Conservation (phyloP, 1,284 basidiomycete genomes). For the Marasmius sp. region DNA sequence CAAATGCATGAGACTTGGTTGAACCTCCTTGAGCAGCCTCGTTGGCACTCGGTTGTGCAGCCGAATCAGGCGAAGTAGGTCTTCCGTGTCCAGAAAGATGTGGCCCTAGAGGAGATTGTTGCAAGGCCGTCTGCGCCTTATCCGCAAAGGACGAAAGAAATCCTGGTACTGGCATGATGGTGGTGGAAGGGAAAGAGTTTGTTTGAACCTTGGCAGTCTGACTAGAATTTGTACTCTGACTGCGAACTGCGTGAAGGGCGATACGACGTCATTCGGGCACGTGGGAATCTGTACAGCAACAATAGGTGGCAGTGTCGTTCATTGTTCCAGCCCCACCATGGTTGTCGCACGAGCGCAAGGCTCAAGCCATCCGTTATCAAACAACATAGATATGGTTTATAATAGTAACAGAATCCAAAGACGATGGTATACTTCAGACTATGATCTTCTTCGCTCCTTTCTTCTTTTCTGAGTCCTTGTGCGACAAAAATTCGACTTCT, state of each 20-base stretch:
- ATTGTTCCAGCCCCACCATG: too few species aligned
- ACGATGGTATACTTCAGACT: conserved; percentile 37
- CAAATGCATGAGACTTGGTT: conserved; percentile 52
- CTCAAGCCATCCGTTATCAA: too few species aligned
- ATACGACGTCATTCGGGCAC: too few species aligned
- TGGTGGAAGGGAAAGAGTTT: conserved; percentile 18
- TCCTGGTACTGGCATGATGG: conserved; percentile 53
- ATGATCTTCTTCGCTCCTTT: conserved; percentile 80
- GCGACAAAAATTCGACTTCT: conserved; percentile 92
- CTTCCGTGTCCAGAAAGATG: conserved; percentile 44
- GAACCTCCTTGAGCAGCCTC: conserved; percentile 32
- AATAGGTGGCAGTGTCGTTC: too few species aligned
- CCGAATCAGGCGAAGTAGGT: conserved; percentile 34
- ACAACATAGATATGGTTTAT: conserved; percentile 14
- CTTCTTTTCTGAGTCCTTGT: conserved; percentile 96
- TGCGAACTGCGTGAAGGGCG: neutral
- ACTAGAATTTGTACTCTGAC: neutral
- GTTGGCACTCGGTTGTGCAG: conserved; percentile 38
- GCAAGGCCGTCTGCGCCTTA: conserved; percentile 71
- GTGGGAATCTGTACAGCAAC: too few species aligned
- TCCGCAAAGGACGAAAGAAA: conserved; percentile 68
- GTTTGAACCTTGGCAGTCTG: conserved; percentile 1
- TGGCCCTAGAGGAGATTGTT: conserved; percentile 51
- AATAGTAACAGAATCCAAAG: conserved; percentile 4
- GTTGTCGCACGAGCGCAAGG: too few species aligned